Conservation (phyloP, 257 asterid genomes). For the Jacaranda copaia region DNA sequence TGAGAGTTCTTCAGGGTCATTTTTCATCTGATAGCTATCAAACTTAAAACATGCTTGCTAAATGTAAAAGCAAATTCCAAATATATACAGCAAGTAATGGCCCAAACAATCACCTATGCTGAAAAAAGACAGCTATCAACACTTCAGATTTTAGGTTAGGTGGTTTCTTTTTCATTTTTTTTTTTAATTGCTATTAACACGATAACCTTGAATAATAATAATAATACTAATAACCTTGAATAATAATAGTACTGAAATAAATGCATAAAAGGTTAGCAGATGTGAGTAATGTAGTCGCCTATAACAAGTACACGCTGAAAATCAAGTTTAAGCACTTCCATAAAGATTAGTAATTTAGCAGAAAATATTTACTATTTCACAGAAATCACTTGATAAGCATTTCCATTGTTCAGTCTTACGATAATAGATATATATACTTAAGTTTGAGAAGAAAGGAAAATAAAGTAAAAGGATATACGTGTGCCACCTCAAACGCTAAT, state of each 20-base stretch:
- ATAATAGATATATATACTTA: not conserved
- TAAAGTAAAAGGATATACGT: constrained; percentile 21
- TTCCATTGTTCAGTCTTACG: constrained; percentile 16
- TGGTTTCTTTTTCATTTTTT: not conserved
- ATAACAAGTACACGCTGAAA: not conserved
- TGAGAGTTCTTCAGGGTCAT: not conserved
- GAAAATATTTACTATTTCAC: no score
- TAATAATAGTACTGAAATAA: not conserved
- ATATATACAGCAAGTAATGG: constrained; percentile 15
- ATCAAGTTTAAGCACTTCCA: constrained; percentile 6
- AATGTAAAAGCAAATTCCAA: constrained; percentile 13
- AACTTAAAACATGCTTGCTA: not conserved
- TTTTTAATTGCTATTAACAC: not conserved
- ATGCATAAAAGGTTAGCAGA: constrained; percentile 1
- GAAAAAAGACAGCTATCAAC: constrained; percentile 17
- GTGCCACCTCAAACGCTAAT: constrained; percentile 11
- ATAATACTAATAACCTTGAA: constrained; percentile 18
- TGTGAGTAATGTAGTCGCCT: not conserved
- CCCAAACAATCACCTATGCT: not conserved
- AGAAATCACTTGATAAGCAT: not conserved
- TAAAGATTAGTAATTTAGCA: no score
- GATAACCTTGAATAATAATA: constrained; percentile 20
- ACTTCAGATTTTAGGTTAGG: not conserved
- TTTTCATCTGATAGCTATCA: constrained; percentile 19
- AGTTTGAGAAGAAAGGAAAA: constrained; percentile 13